Base-by-base conservation (phyloP, 768 basidiomycete genomes). In the Sporobolomyces pararoseus region DNA sequence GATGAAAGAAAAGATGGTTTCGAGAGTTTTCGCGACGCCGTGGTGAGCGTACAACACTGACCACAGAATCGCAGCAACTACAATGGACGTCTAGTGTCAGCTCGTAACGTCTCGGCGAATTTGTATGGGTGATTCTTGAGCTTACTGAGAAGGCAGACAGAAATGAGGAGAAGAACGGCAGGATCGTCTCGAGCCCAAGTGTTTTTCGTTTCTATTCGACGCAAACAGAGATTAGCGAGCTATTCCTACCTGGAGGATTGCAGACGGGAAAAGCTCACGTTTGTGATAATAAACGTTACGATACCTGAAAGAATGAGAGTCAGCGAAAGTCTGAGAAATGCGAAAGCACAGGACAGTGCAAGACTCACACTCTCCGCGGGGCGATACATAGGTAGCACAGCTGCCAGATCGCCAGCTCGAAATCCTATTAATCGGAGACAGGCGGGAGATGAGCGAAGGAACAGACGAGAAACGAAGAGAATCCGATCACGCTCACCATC, bases 131-230 rank as follows among this genome's bases (percentile, higher is more conserved):
- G 39, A 42, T 42, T 17, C 39, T 17, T 84, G 61, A 72, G 91
- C 92, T 86, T 61, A 83, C 83, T 27, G 94, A 84, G 78, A 87
- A 91, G 51, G 85, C 88, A 57, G 85, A 84, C 51, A 27, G 66
- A 51, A 42, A 97, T 87, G 57, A 98, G 85, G 34, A 97, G 84
- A 32, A 97, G 84, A 72, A 96, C 92, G 32, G 95, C 95, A 27
- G 95, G 95, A 78, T 98, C 95, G 79, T 98, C 95, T 79, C 95
- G 83, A 25, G 94, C 92, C 94, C 94, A 97, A 21, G 89, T 91
- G 79, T 98, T 96, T 83, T 96, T 97, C 25, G 94, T 97, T 83
- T 97, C 92, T 90, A 80, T 71, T 47, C 53, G 73, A 46, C 42
- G 14, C 14, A 51, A 31, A n/a, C n/a, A 63, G 42, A 63, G 37